A percentile compares a stretch with the other conserved stretches of the same genome.
Evolutionary conservation across 306 rosid species (phyloP).

Genomic region (Cyclanthera cordifolia): DNA sequence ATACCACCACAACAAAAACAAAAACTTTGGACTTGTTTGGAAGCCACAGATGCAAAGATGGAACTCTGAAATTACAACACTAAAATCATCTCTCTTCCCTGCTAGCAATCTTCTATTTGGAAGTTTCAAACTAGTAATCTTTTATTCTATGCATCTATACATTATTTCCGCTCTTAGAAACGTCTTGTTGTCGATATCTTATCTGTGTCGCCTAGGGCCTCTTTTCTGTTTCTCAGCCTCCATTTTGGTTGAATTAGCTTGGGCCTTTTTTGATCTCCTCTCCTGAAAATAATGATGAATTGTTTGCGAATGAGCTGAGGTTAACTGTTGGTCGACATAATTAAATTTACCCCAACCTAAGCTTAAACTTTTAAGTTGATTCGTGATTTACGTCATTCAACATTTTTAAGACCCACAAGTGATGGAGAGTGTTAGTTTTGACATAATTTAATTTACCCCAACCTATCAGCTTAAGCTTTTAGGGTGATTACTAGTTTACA

Average conservation of each 20-base stretch:
- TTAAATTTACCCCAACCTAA: too few species aligned
- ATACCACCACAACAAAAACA: not conserved
- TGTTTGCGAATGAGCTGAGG: not conserved
- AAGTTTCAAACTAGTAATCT: conserved; percentile 16
- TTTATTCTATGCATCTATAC: conserved; percentile 4
- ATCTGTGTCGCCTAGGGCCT: not conserved
- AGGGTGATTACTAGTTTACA: too few species aligned
- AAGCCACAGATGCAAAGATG: not conserved
- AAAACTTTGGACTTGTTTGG: conserved; percentile 1
- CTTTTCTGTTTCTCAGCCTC: not conserved
- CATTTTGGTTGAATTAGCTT: not conserved
- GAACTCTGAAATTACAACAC: not conserved
- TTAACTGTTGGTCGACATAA: not conserved
- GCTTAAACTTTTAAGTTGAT: too few species aligned
- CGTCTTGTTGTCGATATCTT: not conserved
- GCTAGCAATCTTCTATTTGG: conserved; percentile 1
- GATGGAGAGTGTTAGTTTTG: too few species aligned
- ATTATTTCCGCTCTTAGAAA: not conserved
- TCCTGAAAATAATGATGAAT: conserved; percentile 2
- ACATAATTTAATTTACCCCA: too few species aligned
- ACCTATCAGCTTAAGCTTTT: too few species aligned
- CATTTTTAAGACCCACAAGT: too few species aligned
- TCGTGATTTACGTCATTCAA: too few species aligned
- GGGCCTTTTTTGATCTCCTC: not conserved
- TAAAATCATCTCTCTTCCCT: conserved; percentile 1